Conservation (phyloP, 768 basidiomycete genomes). For the Chlorophyllum brunneum region DNA sequence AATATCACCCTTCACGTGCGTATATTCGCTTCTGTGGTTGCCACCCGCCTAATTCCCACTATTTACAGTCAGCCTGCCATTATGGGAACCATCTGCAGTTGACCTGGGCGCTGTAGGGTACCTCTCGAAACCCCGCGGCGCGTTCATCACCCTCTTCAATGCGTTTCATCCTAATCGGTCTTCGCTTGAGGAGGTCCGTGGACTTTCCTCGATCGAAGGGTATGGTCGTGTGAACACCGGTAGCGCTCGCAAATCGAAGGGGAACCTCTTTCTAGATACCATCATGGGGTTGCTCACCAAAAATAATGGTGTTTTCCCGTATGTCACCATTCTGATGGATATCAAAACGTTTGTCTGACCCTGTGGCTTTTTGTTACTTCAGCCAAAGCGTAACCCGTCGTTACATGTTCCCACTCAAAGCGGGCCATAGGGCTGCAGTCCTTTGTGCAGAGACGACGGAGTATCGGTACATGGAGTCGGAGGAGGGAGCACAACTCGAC, state of each 20-base stretch:
- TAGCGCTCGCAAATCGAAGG: slow-evolving; percentile 7
- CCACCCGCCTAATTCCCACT: background rate
- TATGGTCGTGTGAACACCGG: slow-evolving; percentile 12
- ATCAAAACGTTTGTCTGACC: background rate
- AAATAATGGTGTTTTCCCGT: slow-evolving; percentile 8
- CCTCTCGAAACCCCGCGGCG: slow-evolving; percentile 59
- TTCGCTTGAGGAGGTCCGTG: slow-evolving; percentile 5
- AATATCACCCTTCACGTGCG: slow-evolving; percentile 67
- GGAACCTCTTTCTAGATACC: slow-evolving; percentile 10
- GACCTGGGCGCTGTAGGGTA: slow-evolving; percentile 75
- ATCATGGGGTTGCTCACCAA: slow-evolving; percentile 10
- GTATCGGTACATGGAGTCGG: slow-evolving; percentile 19
- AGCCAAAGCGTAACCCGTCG: slow-evolving; percentile 8
- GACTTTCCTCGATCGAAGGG: slow-evolving; percentile 15
- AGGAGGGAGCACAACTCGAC: slow-evolving; percentile 16
- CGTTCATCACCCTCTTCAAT: slow-evolving; percentile 72
- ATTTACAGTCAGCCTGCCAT: slow-evolving; percentile 51
- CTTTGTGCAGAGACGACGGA: slow-evolving; percentile 23
- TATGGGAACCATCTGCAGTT: slow-evolving; percentile 67
- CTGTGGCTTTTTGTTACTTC: background rate
- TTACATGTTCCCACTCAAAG: slow-evolving; percentile 14
- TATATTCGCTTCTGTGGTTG: slow-evolving; percentile 10
- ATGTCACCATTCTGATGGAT: background rate
- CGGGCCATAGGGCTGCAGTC: slow-evolving; percentile 20
- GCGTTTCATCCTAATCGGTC: slow-evolving; percentile 48